A percentile compares a stretch with the other conserved stretches of the same genome.
Evolutionary conservation across 2,329 filamentous ascomycete genomes (phyloP).

Genomic region (Pyricularia sp.): DNA sequence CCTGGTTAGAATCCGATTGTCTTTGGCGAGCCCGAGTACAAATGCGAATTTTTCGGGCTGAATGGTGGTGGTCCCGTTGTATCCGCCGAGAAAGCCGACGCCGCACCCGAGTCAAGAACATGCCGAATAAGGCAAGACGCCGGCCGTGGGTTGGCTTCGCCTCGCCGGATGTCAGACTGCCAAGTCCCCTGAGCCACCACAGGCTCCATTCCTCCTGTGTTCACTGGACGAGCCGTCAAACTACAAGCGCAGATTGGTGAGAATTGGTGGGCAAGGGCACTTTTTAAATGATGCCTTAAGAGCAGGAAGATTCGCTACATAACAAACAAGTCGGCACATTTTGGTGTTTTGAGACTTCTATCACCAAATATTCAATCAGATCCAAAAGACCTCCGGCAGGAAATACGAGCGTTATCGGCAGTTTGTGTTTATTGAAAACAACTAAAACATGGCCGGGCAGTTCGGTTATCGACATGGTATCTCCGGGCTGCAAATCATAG

Average conservation of each 20-base stretch:
- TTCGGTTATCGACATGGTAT: slow-evolving; percentile 14
- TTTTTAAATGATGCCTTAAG: background rate
- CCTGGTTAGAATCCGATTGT: too few relatives aligned
- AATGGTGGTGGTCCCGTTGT: background rate
- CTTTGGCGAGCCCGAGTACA: too few relatives aligned
- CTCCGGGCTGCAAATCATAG: slow-evolving; percentile 17
- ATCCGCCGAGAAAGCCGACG: background rate
- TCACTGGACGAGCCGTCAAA: background rate
- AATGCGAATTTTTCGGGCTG: background rate
- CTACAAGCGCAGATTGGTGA: background rate
- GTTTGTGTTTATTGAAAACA: background rate
- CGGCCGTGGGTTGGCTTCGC: background rate
- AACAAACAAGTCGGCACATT: background rate
- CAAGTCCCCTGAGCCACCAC: background rate
- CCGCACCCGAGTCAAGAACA: background rate
- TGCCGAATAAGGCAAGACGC: background rate
- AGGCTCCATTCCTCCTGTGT: background rate
- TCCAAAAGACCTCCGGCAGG: background rate
- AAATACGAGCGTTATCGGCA: background rate
- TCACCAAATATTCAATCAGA: background rate
- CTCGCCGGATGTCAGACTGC: background rate
- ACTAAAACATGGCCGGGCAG: background rate
- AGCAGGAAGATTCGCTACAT: background rate
- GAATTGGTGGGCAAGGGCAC: background rate
- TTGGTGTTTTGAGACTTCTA: background rate